Evolutionary conservation across 441 rosid genomes (phyloP), one percentile per base, ranked within the genome.

Genomic region (Euphorbia corollata): DNA sequence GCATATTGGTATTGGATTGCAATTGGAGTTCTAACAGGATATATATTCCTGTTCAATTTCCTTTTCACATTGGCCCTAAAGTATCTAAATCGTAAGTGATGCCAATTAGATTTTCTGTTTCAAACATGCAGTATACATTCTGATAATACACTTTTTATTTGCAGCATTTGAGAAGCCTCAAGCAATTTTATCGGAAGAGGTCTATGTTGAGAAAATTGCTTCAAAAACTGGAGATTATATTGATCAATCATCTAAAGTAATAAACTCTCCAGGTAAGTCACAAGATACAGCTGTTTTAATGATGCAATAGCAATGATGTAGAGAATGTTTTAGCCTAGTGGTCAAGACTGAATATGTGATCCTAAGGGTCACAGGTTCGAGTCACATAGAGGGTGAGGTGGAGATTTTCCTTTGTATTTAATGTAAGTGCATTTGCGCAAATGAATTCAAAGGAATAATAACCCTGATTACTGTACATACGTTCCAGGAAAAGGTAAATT

Each of bases 1-100:
- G 88, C 96, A 54, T 72, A 72, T 72, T 90, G 97, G 96, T 92
- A 92, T 74, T 92, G 98, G 98, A 82, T 90, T 39, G 97, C 88
- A 72, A 73, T 80, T 22, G 93, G 86, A 53, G 92, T 90, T 68
- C 65, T 74, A 74, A 78, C 82, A 19, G 97, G 90, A 71, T 86
- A 71, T 68, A 67, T 77, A 43, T 61, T 86, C 69, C 70, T 90
- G 6, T 88, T 85, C 79, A 92, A 92, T 73, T 78, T 83, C 73
- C 82, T 84, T 66, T 92, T 82, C 79, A 78, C 81, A 30, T 12
- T 88, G 65, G 89, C 96, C 24, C 77, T 92, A 2, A 78, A 83
- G 56, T 90, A 79, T 76, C 84, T 92, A 6, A 71, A 87, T 61
- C 86, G 98, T 92, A 72, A 78, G 96, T 77, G 53, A 20, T 60